Conservation (phyloP, 495 filamentous ascomycete genomes). For the Parachaetomium inaequale region DNA sequence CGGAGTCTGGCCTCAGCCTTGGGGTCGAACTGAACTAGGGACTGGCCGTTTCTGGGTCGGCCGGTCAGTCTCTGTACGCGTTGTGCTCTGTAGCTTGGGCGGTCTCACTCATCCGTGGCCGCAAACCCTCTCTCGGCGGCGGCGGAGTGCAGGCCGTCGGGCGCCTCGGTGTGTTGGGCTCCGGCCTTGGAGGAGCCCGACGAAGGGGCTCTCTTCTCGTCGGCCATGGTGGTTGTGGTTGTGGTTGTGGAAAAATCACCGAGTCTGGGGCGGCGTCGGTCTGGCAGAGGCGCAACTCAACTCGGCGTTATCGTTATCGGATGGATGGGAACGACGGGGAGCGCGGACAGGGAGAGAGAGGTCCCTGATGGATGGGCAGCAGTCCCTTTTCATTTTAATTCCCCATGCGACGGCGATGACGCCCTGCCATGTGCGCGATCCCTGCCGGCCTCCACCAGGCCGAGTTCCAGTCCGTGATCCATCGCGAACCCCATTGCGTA, state of each 20-base stretch:
- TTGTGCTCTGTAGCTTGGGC: not conserved
- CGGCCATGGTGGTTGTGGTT: slow-evolving; percentile 12
- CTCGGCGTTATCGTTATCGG: not conserved
- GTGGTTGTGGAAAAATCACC: not conserved
- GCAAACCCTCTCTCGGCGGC: slow-evolving; percentile 56
- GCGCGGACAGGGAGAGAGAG: not conserved
- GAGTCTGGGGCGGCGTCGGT: slow-evolving; percentile 5
- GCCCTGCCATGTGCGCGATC: slow-evolving; percentile 1
- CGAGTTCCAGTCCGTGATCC: not conserved
- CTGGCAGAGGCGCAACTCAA: not conserved
- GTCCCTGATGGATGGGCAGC: not conserved
- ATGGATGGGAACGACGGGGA: not conserved
- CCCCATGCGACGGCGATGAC: not conserved
- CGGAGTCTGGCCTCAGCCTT: slow-evolving; percentile 55
- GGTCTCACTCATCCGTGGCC: slow-evolving; percentile 57
- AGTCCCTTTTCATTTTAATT: not conserved
- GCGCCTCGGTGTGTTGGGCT: slow-evolving; percentile 2
- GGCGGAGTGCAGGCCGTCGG: slow-evolving; percentile 28
- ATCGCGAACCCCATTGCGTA: not conserved
- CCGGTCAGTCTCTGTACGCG: slow-evolving; percentile 11
- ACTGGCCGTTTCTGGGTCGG: slow-evolving; percentile 46
- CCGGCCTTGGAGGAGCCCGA: slow-evolving; percentile 16
- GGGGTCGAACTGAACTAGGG: slow-evolving; percentile 57
- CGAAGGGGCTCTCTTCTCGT: slow-evolving; percentile 18
- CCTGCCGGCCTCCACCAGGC: slow-evolving; percentile 1